Conservation (phyloP, 73 alveolate species). For the Paraurostyla sp. region DNA sequence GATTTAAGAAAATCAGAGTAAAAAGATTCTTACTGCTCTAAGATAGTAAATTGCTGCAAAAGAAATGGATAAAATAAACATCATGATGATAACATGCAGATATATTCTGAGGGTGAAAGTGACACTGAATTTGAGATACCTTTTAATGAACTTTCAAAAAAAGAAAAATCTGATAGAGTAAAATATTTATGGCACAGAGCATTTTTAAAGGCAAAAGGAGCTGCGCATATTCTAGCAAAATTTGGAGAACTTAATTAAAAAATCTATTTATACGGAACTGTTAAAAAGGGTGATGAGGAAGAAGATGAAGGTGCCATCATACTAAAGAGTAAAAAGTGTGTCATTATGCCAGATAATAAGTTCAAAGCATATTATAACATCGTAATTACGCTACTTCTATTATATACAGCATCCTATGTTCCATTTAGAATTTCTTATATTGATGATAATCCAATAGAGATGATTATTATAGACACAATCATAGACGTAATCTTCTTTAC, state of each 20-base stretch:
- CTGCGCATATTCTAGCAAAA: slow-evolving; percentile 58
- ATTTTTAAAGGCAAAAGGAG: slow-evolving; percentile 66
- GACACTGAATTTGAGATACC: slow-evolving; percentile 52
- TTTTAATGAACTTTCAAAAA: background rate
- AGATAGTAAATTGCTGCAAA: background rate
- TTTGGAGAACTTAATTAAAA: slow-evolving; percentile 49
- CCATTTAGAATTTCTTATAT: slow-evolving; percentile 77
- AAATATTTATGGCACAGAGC: slow-evolving; percentile 50
- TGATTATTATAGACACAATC: slow-evolving; percentile 56
- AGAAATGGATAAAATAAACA: background rate
- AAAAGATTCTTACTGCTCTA: background rate
- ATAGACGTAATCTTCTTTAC: slow-evolving; percentile 62
- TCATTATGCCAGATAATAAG: slow-evolving; percentile 49
- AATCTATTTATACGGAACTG: slow-evolving; percentile 52
- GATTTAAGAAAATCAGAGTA: background rate
- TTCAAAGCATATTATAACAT: slow-evolving; percentile 67
- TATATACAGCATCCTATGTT: slow-evolving; percentile 79
- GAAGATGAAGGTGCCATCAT: background rate
- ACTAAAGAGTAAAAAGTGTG: background rate
- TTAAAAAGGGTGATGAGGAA: background rate
- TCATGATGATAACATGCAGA: background rate
- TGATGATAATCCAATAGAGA: slow-evolving; percentile 30
- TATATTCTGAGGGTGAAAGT: slow-evolving; percentile 50
- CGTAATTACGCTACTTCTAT: slow-evolving; percentile 53
- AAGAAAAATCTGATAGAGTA: slow-evolving; percentile 20